These are phyloP conservation scores for Neonectria coccinea DNA, from an alignment of 2,329 filamentous ascomycete genomes.

Conservation along the genomic window DNA sequence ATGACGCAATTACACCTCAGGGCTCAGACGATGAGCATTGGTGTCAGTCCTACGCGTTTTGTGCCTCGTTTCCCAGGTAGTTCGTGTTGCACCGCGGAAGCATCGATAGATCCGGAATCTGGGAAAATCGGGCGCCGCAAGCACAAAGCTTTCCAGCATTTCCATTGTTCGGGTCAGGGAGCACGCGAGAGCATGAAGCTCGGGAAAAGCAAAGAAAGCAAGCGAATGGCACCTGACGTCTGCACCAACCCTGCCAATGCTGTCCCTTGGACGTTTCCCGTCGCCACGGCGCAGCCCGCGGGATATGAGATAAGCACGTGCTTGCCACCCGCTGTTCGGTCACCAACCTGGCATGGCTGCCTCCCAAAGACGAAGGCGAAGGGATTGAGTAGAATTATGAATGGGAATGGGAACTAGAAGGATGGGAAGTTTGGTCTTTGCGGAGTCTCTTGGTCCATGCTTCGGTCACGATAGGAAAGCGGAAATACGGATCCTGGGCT, in stretches of 20 bases:
- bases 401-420: not conserved
- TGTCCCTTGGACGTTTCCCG: conserved; percentile 6
- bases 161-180: not conserved
- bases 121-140: not conserved
- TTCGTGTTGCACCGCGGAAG: conserved; percentile 7
- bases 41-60: not conserved
- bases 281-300: conserved; percentile 12
- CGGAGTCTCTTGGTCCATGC: not conserved
- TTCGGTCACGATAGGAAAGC: not conserved
- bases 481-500: conserved; percentile 4
- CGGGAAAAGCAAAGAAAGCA: conserved; percentile 15
- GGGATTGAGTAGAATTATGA: not conserved
- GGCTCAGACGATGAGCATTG: not conserved
- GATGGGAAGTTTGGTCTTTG: conserved; percentile 1
- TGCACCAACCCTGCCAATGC: conserved; percentile 20
- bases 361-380: not conserved
- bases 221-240: conserved; percentile 22
- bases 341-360: not conserved
- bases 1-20: not conserved
- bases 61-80: conserved; percentile 2
- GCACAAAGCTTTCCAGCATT: conserved; percentile 1
- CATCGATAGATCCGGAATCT: conserved; percentile 13
- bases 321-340: conserved; percentile 4
- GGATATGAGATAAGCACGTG: conserved; percentile 34
- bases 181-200: not conserved